Base-by-base conservation (phyloP, 2,329 filamentous ascomycete genomes). In the Penicillium sp. region DNA sequence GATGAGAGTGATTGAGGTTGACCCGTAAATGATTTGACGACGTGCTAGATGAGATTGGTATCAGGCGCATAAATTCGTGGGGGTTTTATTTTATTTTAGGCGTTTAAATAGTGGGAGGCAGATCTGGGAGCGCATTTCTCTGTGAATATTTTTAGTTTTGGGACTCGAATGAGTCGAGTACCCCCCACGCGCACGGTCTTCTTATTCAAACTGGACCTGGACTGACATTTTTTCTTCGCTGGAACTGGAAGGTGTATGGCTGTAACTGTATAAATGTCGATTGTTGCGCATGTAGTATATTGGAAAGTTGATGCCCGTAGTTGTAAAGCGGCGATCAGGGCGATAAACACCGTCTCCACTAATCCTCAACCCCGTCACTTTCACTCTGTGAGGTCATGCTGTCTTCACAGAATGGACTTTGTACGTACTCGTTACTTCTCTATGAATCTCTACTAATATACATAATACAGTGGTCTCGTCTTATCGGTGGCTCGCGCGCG, bases 401-500 rank as follows among this genome's bases (percentile, higher is more conserved):
- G 67, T 61, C 16, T 28, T 50, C 52, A 49, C 54, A 62, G 59
- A 63, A 75, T 78, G 77, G 76, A 78, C 66, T 76, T 78, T 70
- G 77, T 78, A 71, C 43, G 76, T 72, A 47, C 17, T n/a, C 26
- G 17, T 41, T 42, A 26, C 38, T 31, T 38, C 30, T 26, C 35
- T 17, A n/a, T 37, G 25, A 45, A 45, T 31, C 19, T 30, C 22
- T 35, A 25, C 57, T 62, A 50, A 62, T 26, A 14, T 2, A 62
- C 25, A 11, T 2, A 17, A 33, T 25, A 40, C 63, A 85, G 83
- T 85, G 82, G 80, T 81, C 83, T 70, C 81, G 84, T 70, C 77
- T 87, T 64, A 80, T 87, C 61, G 83, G 84, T 69, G 82, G 83
- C 65, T 75, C 77, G 53, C 78, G 79, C 62, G 68, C 72, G 49